Conservation (phyloP, 2,329 filamentous ascomycete species). For the Tolypocladium capitatum region DNA sequence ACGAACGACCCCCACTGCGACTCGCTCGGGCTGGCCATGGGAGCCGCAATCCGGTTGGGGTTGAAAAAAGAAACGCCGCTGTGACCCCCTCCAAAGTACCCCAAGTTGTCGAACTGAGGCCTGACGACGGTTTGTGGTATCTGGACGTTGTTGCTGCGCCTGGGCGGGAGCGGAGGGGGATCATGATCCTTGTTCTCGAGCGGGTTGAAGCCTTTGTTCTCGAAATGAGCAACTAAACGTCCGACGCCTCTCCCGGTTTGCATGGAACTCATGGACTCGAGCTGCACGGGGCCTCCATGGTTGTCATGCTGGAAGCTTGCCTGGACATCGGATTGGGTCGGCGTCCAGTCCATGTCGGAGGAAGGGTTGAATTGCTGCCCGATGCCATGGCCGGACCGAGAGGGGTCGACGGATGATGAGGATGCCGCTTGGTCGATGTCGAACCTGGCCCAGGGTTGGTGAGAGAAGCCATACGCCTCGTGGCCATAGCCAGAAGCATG, state of each 20-base stretch:
- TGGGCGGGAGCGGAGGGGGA: slow-evolving; percentile 21
- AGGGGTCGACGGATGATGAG: slow-evolving; percentile 9
- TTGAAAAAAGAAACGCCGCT: slow-evolving; percentile 4
- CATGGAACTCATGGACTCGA: slow-evolving; percentile 12
- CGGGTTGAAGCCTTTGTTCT: slow-evolving; percentile 18
- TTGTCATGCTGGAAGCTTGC: slow-evolving; percentile 14
- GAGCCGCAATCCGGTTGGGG: slow-evolving; percentile 17
- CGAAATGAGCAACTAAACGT: slow-evolving; percentile 27
- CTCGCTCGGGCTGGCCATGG: slow-evolving; percentile 17
- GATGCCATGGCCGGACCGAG: slow-evolving; percentile 13
- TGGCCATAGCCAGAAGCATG: slow-evolving; percentile 15
- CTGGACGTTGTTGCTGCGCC: slow-evolving; percentile 15
- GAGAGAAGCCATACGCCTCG: slow-evolving; percentile 17
- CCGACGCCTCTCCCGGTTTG: slow-evolving; percentile 16
- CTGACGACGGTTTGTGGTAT: slow-evolving; percentile 11
- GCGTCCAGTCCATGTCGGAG: slow-evolving; percentile 25
- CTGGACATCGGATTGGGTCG: slow-evolving; percentile 16
- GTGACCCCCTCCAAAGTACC: slow-evolving; percentile 2
- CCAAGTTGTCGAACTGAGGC: slow-evolving; percentile 3
- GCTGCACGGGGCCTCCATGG: slow-evolving; percentile 11
- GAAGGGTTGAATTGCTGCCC: slow-evolving; percentile 13
- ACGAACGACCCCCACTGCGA: slow-evolving; percentile 18
- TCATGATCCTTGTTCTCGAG: slow-evolving; percentile 25
- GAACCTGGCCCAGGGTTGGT: slow-evolving; percentile 20
- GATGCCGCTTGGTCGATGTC: slow-evolving; percentile 12